Percentiles rank a stretch among this genome's conserved stretches.
Evolutionary conservation across 108 stramenopile genomes (phyloP).

Genomic region (Asterionellopsis glacialis): DNA sequence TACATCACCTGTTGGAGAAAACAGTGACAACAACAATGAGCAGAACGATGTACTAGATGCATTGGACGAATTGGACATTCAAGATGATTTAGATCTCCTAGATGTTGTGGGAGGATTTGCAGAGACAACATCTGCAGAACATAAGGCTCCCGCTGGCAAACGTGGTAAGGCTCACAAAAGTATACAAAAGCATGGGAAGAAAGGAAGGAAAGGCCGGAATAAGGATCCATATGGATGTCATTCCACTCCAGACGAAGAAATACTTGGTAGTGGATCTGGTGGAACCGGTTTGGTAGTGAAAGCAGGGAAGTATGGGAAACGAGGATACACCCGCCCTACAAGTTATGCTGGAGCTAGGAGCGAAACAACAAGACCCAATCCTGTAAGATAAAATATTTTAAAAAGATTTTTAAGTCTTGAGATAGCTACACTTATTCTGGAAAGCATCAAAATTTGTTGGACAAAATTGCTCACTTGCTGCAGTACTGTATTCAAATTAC

Average conservation of each 20-base stretch:
- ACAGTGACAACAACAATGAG: constrained; percentile 26
- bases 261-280: constrained; percentile 5
- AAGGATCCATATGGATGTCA: constrained; percentile 91
- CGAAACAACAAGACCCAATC: constrained; percentile 18
- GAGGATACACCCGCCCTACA: constrained; percentile 58
- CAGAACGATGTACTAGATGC: constrained; percentile 27
- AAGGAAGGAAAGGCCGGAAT: constrained; percentile 78
- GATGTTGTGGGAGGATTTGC: constrained; percentile 28
- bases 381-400: too few relatives aligned
- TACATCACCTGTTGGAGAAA: constrained; percentile 6
- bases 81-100: constrained; percentile 35
- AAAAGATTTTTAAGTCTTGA: too few relatives aligned
- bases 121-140: not conserved
- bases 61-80: constrained; percentile 12
- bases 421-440: too few relatives aligned
- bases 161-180: constrained; percentile 50
- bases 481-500: too few relatives aligned
- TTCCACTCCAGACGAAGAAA: constrained; percentile 51
- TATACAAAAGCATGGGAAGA: constrained; percentile 83
- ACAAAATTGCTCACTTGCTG: too few relatives aligned
- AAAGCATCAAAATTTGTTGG: too few relatives aligned
- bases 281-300: constrained; percentile 46
- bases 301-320: constrained; percentile 60
- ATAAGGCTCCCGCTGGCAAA: constrained; percentile 22
- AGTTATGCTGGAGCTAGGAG: constrained; percentile 43